Conservation (phyloP, 176 grass and related monocot species). For the Carex parvula region DNA sequence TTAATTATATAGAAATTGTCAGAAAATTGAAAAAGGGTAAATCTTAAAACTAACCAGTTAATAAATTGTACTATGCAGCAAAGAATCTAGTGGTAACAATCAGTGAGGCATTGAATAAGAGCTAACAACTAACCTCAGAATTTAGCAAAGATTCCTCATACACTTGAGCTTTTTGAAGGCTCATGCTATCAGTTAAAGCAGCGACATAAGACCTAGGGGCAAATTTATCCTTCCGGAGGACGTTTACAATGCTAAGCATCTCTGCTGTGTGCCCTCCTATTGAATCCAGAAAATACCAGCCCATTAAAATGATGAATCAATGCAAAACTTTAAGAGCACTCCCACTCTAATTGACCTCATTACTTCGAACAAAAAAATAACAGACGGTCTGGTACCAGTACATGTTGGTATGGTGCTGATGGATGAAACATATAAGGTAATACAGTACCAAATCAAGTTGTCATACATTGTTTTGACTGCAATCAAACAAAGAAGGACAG, state of each 20-base stretch:
- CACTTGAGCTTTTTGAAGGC: constrained; percentile 73
- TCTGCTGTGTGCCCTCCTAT: constrained; percentile 89
- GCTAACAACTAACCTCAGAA: constrained; percentile 8
- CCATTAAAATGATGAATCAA: neutral
- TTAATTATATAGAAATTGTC: neutral
- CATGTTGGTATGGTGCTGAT: neutral
- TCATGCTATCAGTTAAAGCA: constrained; percentile 90
- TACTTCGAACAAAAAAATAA: neutral
- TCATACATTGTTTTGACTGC: neutral
- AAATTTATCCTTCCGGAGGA: constrained; percentile 75
- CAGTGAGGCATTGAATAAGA: neutral
- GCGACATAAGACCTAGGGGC: constrained; percentile 72
- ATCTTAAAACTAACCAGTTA: neutral
- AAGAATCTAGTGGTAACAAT: neutral
- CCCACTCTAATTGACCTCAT: neutral
- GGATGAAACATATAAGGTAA: neutral
- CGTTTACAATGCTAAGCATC: constrained; percentile 77
- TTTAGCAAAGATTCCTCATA: constrained; percentile 66
- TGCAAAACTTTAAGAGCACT: neutral
- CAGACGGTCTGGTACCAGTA: neutral
- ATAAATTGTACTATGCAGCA: neutral
- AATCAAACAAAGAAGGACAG: neutral
- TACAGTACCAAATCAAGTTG: neutral
- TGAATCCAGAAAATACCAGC: neutral
- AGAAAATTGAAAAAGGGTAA: neutral